Percentiles rank a stretch among this genome's conserved stretches.
These are phyloP conservation scores for Microdochium paspali DNA, from an alignment of 2,329 filamentous ascomycete species.

Conservation along the genomic window DNA sequence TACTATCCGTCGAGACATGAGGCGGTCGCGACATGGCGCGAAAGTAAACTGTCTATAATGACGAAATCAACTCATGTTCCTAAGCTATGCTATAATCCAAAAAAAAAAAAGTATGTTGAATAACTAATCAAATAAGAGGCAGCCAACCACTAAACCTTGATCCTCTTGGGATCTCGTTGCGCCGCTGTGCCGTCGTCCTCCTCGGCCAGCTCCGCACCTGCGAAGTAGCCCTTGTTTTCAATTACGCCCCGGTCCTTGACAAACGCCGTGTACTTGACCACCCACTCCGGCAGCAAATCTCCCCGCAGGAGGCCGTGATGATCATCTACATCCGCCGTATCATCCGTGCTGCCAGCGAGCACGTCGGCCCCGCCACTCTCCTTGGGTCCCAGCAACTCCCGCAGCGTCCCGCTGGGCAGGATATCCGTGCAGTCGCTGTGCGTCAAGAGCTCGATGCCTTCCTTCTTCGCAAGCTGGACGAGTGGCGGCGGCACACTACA, in stretches of 20 bases:
- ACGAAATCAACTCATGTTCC: neutral
- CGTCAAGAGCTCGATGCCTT: slow-evolving; percentile 79
- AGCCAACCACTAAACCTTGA: neutral
- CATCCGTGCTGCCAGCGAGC: slow-evolving; percentile 48
- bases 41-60: too few relatives aligned
- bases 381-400: slow-evolving; percentile 62
- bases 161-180: slow-evolving; percentile 6
- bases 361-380: slow-evolving; percentile 63
- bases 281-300: slow-evolving; percentile 83
- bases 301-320: slow-evolving; percentile 56
- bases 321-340: slow-evolving; percentile 15
- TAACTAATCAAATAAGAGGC: slow-evolving; percentile 1
- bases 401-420: slow-evolving; percentile 72
- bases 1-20: too few relatives aligned
- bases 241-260: slow-evolving; percentile 90
- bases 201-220: slow-evolving; percentile 61
- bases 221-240: slow-evolving; percentile 98
- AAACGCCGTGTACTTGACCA: slow-evolving; percentile 94
- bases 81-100: slow-evolving; percentile 1
- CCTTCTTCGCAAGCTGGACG: slow-evolving; percentile 71
- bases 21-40: too few relatives aligned
- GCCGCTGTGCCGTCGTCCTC: neutral
- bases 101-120: neutral
- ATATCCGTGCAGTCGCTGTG: slow-evolving; percentile 94
- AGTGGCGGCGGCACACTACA: slow-evolving; percentile 90